A percentile compares a stretch with the other conserved stretches of the same genome.
Evolutionary conservation across 2,329 filamentous ascomycete genomes (phyloP).

Genomic region (Trichoderma asperellum): DNA sequence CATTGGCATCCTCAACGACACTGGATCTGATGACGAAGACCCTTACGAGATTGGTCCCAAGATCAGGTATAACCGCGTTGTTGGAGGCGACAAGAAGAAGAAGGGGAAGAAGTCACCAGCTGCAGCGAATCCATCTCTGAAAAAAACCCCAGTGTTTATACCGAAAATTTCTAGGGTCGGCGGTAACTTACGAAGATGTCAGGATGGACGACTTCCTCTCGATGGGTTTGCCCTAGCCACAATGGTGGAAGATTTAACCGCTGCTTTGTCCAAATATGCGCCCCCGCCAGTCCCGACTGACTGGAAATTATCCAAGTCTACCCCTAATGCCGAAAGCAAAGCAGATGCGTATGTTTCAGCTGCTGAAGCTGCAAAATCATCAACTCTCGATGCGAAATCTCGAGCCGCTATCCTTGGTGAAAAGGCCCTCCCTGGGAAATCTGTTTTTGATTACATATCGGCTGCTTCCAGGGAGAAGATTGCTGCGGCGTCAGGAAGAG

Average conservation of each 20-base stretch:
- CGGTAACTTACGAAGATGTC: conserved; percentile 62
- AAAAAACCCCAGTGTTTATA: conserved; percentile 73
- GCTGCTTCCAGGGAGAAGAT: conserved; percentile 76
- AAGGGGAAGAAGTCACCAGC: conserved; percentile 57
- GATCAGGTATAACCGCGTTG: conserved; percentile 81
- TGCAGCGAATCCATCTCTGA: conserved; percentile 66
- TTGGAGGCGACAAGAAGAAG: conserved; percentile 83
- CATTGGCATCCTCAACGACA: conserved; percentile 88
- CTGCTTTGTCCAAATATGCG: conserved; percentile 51
- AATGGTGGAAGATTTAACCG: conserved; percentile 46
- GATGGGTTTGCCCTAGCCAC: conserved; percentile 77
- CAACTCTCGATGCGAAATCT: conserved; percentile 72
- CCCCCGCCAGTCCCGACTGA: conserved; percentile 70
- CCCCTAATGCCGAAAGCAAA: conserved; percentile 15
- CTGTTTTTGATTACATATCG: conserved; percentile 91
- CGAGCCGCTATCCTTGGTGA: conserved; percentile 84
- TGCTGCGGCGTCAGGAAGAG: conserved; percentile 73
- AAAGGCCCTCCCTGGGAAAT: conserved; percentile 78
- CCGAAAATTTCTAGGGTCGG: conserved; percentile 55
- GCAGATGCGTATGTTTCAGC: conserved; percentile 62
- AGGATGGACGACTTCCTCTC: conserved; percentile 79
- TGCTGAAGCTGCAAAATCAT: conserved; percentile 76
- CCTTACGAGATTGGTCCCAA: conserved; percentile 89
- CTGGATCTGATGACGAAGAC: conserved; percentile 92
- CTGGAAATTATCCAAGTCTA: conserved; percentile 69